Base-by-base conservation (phyloP, 805 yeast genomes). In the Kluyveromyces wickerhamii region DNA sequence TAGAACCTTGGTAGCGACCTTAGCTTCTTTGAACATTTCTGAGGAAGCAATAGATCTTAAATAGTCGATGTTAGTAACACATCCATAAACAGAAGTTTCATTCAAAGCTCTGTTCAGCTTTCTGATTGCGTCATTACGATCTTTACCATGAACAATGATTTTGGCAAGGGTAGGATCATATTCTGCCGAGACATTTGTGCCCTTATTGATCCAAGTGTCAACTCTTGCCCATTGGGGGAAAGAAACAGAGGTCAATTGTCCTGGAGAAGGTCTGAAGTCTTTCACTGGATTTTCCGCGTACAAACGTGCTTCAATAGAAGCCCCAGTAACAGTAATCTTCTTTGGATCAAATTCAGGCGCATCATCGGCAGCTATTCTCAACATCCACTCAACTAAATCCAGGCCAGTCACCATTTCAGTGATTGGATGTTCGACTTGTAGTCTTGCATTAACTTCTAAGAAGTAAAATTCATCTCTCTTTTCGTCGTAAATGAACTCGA, bases 221-320 rank as follows among this genome's bases (percentile, higher is more conserved):
- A 89, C 74, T 63, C 98, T 77, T 7, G 96, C 96, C 82, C 88
- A 82, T 15, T 65, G 60, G 3, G 98, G 97, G 69, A 88, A 92
- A 34, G 62, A 57, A 26, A 89, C 88, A 45, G 85, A 87, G 8
- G 86, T 78, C 39, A 89, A 65, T 59, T 82, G 94, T 44, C 98
- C 98, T 19, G 98, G 97, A 21, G 96, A 85, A 14, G 98, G 98
- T 70, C 79, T 72, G 62, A 89, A 89, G 44, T 80, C 95, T 54
- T 86, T 88, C 27, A 83, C 89, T 1, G 98, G 97, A 63, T 92
- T 89, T 61, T 89, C 98, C 23, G 98, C 96, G 48, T 92, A 92
- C 33, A 89, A 67, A 56, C 98, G 74, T 21, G 96, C 97, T 63
- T 89, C 98, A 88, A 89, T 89, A 0, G 96, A 74, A 0, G 94